Percentiles rank a stretch among this genome's conserved stretches.
Evolutionary conservation across 176 grass and related monocot species (phyloP).

Genomic region (Ampelocalamus luodianensis): DNA sequence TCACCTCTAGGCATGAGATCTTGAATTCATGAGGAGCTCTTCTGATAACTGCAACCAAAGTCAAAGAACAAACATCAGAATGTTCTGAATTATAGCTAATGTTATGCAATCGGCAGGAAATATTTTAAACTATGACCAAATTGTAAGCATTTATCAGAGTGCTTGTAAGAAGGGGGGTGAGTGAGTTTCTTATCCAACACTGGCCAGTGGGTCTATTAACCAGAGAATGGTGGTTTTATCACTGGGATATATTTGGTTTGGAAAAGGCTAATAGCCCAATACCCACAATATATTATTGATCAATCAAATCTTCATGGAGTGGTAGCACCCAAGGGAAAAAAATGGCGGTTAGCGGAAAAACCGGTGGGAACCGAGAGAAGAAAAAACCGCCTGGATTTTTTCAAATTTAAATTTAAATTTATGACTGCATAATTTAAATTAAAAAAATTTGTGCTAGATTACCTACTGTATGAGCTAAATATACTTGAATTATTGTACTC

Average conservation of each 20-base stretch:
- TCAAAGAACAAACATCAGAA: constrained; percentile 42
- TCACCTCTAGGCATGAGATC: constrained; percentile 95
- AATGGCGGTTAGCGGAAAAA: too few species aligned
- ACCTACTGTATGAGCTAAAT: too few species aligned
- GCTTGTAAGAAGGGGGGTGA: not conserved
- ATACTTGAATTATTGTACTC: too few species aligned
- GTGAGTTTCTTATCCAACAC: constrained; percentile 20
- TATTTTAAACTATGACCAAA: constrained; percentile 7
- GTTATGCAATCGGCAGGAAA: constrained; percentile 2
- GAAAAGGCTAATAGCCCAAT: not conserved
- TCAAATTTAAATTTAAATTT: too few species aligned
- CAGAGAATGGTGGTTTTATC: not conserved
- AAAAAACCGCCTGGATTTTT: too few species aligned
- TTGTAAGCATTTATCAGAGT: constrained; percentile 26
- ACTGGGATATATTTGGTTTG: not conserved
- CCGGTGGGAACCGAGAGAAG: too few species aligned
- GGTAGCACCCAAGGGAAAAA: too few species aligned
- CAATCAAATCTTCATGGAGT: not conserved
- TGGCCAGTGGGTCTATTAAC: not conserved
- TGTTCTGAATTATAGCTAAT: constrained; percentile 30
- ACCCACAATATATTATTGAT: not conserved
- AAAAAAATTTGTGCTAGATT: too few species aligned
- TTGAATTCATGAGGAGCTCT: constrained; percentile 99
- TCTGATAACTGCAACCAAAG: constrained; percentile 85
- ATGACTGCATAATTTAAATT: too few species aligned